Base-by-base conservation (phyloP, 2,329 filamentous ascomycete species). In the Neocatenulostroma microsporum region DNA sequence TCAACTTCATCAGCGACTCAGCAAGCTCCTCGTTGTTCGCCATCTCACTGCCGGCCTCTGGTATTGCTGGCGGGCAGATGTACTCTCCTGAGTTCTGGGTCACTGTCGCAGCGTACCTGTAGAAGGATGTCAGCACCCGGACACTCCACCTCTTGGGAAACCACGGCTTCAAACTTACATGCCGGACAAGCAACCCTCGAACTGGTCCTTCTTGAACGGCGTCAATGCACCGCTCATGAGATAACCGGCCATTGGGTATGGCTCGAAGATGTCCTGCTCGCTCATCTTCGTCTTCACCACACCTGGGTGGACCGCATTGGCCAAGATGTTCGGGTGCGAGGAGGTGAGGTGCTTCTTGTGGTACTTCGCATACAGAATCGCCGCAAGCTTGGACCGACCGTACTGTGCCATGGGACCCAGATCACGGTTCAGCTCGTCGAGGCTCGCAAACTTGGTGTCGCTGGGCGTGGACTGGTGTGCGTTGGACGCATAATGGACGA, bases 261-360 rank as follows among this genome's bases (percentile, higher is more conserved):
- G 66, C 54, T 83, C 78, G 26, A 78, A 72, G 19, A 82, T 80
- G 44, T 79, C 70, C 10, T 71, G 55, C 2, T 57, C 68, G n/a
- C 69, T 74, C 64, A 74, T 71, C 41, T 72, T 70, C 2, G 76
- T 80, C 32, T 76, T 72, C 12, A 82, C 78, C 12, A 84, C 67
- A 0, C 80, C 79, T 0, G 80, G 79, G 37, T 83, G 78, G 1
- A 72, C 71, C 0, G 75, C 73, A 47, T 83, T 83, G 51, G 71
- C 70, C 11, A 82, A 56, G 27, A 84, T 68, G 5, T 74, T 76
- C 0, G 76, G 74, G 26, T 77, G 57, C 0, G 67, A 58, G 2
- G 62, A 53, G 4, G 72, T 74, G 5, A 83, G 62, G 36, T 80
- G 72, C 5, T 68, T 64, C 6, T 68, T 60, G 14, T 83, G 70